phyloP scores from a whole-genome alignment of 2,329 filamentous ascomycete species.

The Leptographium wingfieldii region DNA sequence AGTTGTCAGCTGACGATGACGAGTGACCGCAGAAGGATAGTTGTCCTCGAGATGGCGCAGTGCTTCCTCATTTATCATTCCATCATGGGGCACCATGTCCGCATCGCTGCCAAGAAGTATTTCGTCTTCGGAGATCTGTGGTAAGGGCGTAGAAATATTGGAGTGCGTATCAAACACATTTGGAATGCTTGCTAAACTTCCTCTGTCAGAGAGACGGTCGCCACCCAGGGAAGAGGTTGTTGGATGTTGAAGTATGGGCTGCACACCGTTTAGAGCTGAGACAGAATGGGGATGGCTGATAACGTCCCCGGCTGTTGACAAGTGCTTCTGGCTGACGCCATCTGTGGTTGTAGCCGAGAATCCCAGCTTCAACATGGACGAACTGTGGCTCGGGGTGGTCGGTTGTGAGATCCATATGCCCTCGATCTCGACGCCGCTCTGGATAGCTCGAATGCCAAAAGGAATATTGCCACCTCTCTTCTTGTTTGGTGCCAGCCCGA shows the following conservation, averaged over 20 bases:
- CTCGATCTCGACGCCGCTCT: slow-evolving; percentile 71
- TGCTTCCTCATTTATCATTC: slow-evolving; percentile 16
- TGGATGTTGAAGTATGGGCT: neutral
- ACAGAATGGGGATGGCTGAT: neutral
- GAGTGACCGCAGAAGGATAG: slow-evolving; percentile 1
- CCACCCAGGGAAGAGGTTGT: neutral
- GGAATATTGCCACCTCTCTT: slow-evolving; percentile 49
- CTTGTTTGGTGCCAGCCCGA: slow-evolving; percentile 31
- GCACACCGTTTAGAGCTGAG: neutral
- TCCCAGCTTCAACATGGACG: slow-evolving; percentile 10
- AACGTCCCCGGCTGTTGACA: neutral
- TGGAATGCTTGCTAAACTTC: neutral
- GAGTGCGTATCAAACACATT: slow-evolving; percentile 4
- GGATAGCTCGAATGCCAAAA: slow-evolving; percentile 75
- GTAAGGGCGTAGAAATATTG: slow-evolving; percentile 9
- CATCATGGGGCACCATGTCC: neutral
- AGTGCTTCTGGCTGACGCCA: neutral
- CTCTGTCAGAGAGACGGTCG: neutral
- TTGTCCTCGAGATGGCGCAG: slow-evolving; percentile 16
- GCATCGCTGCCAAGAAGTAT: neutral
- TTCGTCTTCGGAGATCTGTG: slow-evolving; percentile 11
- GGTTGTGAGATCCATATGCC: slow-evolving; percentile 65
- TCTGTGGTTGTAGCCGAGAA: neutral
- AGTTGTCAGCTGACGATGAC: slow-evolving; percentile 1
- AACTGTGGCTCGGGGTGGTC: slow-evolving; percentile 23